Percentiles rank a stretch among this genome's conserved stretches.
These are phyloP conservation scores for Pythium sukuiense DNA, from an alignment of 352 stramenopile genomes.

Conservation along the genomic window DNA sequence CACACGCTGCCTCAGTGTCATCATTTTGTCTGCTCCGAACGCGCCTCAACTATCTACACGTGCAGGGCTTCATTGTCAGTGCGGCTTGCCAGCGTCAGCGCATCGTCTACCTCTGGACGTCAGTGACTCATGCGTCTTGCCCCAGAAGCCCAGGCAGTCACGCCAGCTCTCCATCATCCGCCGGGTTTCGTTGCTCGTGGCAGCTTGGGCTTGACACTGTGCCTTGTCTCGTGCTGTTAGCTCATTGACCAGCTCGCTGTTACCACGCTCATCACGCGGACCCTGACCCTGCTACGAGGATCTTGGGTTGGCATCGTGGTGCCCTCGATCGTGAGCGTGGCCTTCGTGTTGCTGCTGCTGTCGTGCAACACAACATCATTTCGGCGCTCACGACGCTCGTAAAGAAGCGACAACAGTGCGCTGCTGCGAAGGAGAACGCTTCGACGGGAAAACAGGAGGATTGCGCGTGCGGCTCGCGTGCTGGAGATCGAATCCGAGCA, in stretches of 20 bases:
- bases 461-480: not conserved
- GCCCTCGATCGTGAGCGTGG: not conserved
- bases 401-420: not conserved
- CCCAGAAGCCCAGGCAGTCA: too few species aligned
- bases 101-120: too few species aligned
- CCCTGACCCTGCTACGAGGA: not conserved
- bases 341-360: not conserved
- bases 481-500: slow-evolving; percentile 3
- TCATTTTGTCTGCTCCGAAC: too few species aligned
- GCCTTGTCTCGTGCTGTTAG: not conserved
- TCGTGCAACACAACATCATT: slow-evolving; percentile 6
- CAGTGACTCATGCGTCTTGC: too few species aligned
- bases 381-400: slow-evolving; percentile 8
- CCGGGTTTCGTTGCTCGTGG: too few species aligned
- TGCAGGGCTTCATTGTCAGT: too few species aligned
- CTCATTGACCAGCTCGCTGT: not conserved
- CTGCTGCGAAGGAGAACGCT: not conserved
- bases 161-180: too few species aligned
- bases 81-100: too few species aligned
- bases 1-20: too few species aligned
- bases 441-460: not conserved
- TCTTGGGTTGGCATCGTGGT: slow-evolving; percentile 1
- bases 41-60: too few species aligned
- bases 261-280: not conserved
- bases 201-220: slow-evolving; percentile 1